Evolutionary conservation across 306 rosid genomes (phyloP).

Genomic region (Dalbergia cochinchinensis): DNA sequence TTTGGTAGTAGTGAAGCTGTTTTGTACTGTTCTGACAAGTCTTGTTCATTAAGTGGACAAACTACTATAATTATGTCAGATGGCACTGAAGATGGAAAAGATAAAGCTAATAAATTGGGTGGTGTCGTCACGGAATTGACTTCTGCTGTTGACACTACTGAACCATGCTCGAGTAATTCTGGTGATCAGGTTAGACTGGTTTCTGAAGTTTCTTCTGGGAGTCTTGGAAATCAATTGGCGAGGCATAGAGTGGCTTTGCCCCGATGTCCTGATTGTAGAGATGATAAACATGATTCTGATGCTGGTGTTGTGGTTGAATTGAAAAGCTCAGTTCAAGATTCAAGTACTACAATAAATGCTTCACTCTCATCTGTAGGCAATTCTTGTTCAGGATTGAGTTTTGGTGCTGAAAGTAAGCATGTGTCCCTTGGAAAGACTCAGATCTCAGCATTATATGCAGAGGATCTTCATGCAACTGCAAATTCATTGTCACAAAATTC

Average conservation of each 20-base stretch:
- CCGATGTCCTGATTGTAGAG: constrained; percentile 39
- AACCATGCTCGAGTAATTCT: constrained; percentile 42
- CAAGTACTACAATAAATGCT: constrained; percentile 54
- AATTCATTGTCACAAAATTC: constrained; percentile 52
- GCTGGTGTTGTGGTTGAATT: constrained; percentile 46
- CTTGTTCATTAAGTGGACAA: constrained; percentile 47
- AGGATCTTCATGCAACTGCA: constrained; percentile 48
- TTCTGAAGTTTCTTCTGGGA: constrained; percentile 51
- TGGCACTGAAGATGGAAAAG: constrained; percentile 49
- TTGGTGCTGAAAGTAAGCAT: constrained; percentile 51
- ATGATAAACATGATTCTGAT: constrained; percentile 51
- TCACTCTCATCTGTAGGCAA: constrained; percentile 51
- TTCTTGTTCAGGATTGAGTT: constrained; percentile 63
- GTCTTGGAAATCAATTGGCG: constrained; percentile 47
- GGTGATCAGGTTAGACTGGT: constrained; percentile 53
- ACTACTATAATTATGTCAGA: constrained; percentile 38
- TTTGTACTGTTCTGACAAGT: constrained; percentile 43
- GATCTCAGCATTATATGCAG: constrained; percentile 42
- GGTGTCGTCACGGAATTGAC: constrained; percentile 18
- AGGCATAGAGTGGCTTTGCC: constrained; percentile 44
- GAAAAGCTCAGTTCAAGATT: constrained; percentile 52
- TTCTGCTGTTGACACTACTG: constrained; percentile 46
- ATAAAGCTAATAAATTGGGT: constrained; percentile 45
- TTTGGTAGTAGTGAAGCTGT: constrained; percentile 49
- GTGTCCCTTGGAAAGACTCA: constrained; percentile 53